A percentile compares a stretch with the other conserved stretches of the same genome.
These are phyloP conservation scores for Thermochaetoides thermophila DNA, from an alignment of 495 filamentous ascomycete genomes.

Conservation along the genomic window DNA sequence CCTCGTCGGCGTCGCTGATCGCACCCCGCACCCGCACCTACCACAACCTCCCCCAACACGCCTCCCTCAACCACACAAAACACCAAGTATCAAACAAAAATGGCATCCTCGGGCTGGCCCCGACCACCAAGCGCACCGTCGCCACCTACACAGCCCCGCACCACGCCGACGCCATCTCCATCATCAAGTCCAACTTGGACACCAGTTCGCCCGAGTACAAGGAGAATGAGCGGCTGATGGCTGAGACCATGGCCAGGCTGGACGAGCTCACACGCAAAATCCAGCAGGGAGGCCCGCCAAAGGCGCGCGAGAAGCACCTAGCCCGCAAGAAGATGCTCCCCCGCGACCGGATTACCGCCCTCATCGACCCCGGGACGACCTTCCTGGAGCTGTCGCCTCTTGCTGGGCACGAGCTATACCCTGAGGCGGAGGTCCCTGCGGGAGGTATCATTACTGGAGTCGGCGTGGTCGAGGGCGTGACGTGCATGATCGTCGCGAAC, in stretches of 20 bases:
- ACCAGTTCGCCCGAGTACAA: slow-evolving; percentile 60
- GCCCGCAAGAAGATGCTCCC: slow-evolving; percentile 87
- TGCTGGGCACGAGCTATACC: slow-evolving; percentile 77
- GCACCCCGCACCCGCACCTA: slow-evolving; percentile 4
- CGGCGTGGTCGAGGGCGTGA: slow-evolving; percentile 78
- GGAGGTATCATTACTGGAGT: slow-evolving; percentile 91
- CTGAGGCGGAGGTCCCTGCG: slow-evolving; percentile 51
- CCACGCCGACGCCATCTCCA: slow-evolving; percentile 62
- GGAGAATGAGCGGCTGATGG: slow-evolving; percentile 71
- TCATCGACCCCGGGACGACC: slow-evolving; percentile 77
- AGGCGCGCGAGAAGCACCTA: slow-evolving; percentile 81
- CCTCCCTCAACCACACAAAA: too few relatives aligned
- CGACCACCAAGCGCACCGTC: slow-evolving; percentile 18
- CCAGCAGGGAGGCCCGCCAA: slow-evolving; percentile 60
- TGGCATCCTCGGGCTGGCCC: slow-evolving; percentile 1
- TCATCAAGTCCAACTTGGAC: slow-evolving; percentile 63
- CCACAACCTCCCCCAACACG: too few relatives aligned
- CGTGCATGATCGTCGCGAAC: slow-evolving; percentile 90
- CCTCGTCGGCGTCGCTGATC: too few relatives aligned
- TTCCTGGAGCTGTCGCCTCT: slow-evolving; percentile 85
- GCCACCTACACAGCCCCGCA: slow-evolving; percentile 52
- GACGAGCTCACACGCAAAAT: slow-evolving; percentile 54
- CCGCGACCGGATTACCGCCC: slow-evolving; percentile 71
- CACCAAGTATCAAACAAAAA: too few relatives aligned
- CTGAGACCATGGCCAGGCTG: slow-evolving; percentile 49